These are phyloP conservation scores for Zygoascus bituminiphila DNA, from an alignment of 805 yeast genomes.

Conservation along the genomic window DNA sequence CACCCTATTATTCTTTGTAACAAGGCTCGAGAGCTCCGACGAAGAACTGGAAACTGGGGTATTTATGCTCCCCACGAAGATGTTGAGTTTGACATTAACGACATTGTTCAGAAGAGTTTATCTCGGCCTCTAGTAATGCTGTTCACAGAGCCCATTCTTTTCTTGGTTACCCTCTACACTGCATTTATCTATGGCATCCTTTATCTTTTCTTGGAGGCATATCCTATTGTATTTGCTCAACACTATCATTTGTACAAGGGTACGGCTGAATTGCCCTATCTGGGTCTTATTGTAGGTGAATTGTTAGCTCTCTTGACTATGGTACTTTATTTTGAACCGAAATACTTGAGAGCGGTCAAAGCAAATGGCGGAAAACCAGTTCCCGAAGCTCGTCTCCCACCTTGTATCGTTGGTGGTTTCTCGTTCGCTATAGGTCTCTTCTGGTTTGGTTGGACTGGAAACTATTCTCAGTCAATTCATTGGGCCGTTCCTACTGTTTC, in stretches of 20 bases:
- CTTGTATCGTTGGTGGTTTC: conserved; percentile 66
- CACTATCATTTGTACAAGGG: conserved; percentile 56
- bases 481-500: conserved; percentile 74
- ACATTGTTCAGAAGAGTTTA: conserved; percentile 53
- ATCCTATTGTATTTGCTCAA: conserved; percentile 58
- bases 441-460: conserved; percentile 88
- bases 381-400: conserved; percentile 79
- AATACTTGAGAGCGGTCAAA: conserved; percentile 40
- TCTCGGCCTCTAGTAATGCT: conserved; percentile 65
- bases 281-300: conserved; percentile 67
- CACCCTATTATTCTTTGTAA: conserved; percentile 55
- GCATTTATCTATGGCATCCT: conserved; percentile 76
- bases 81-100: conserved; percentile 45
- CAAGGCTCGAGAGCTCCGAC: conserved; percentile 56
- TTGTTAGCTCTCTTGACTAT: conserved; percentile 47
- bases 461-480: conserved; percentile 58
- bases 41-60: conserved; percentile 73
- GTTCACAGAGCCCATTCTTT: conserved; percentile 59
- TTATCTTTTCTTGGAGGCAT: conserved; percentile 65
- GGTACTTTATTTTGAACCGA: conserved; percentile 44
- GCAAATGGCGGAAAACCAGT: conserved; percentile 52
- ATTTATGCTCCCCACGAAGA: conserved; percentile 71
- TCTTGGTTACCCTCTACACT: conserved; percentile 60
- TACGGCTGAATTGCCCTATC: conserved; percentile 68
- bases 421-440: conserved; percentile 71